Base-by-base conservation (phyloP, 345 rosid genomes). In the Carallia brachiata region DNA sequence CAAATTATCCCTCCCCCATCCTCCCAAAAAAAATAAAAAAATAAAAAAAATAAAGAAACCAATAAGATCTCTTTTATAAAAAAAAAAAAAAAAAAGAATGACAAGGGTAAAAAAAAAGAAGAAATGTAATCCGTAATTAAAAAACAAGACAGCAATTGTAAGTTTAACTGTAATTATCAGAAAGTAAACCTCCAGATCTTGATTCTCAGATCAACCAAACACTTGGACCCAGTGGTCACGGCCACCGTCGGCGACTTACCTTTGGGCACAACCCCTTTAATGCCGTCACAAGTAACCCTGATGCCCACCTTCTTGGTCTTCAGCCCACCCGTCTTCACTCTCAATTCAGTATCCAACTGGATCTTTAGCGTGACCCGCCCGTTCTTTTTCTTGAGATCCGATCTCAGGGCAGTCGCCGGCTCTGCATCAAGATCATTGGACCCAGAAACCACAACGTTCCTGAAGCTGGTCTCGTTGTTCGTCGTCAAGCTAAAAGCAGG, bases 141-240 rank as follows among this genome's bases (percentile, higher is more conserved):
- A 8, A 8, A 7, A 50, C 36, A 50, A 7, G 18, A 37, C 31
- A 5, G 4, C 7, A 56, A 17, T 6, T 8, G 39, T 9, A 10
- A 30, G 64, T 76, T 66, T 1, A 31, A 7, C 30, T 60, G 23
- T 36, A 19, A 17, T 23, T 23, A 23, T 77, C 71, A 87, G 72
- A 87, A 87, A 19, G 88, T 90, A 87, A 84, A 92, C 74, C 84
- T 90, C 99, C 99, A 95, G 83, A 95, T 81, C 91, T 89, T 95
- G 70, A 95, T 57, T 52, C 94, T 81, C 3, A 92, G 89, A 84
- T 95, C 96, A 57, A 85, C 97, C 85, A 83, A 83, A 76, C 99
- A 95, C 75, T 86, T 79, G 2, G 94, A 61, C 7, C 77, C 80
- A 50, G 76, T 58, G 1, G 85, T 75, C 0, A 74, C 72, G 0